Evolutionary conservation across 257 asterid species (phyloP).

Genomic region (Handroanthus guayacan): DNA sequence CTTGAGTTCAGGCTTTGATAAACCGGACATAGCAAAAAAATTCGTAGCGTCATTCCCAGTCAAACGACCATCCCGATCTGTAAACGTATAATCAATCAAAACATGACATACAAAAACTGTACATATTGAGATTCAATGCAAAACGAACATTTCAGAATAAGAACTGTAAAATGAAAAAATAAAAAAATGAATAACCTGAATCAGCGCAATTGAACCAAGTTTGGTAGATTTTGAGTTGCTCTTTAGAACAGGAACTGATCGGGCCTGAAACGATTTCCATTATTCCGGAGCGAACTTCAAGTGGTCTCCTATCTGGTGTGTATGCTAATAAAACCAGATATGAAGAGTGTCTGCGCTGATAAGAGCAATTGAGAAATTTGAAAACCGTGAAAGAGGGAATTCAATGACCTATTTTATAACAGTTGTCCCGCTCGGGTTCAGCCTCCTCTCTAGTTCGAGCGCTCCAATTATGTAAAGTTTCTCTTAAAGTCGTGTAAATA

Average conservation of each 20-base stretch:
- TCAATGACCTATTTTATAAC: constrained; percentile 29
- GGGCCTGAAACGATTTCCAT: constrained; percentile 59
- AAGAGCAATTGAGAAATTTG: constrained; percentile 41
- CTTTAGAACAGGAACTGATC: constrained; percentile 51
- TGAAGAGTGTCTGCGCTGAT: constrained; percentile 7
- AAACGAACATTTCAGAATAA: neutral
- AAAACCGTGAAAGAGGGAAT: constrained; percentile 57
- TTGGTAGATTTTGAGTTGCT: constrained; percentile 65
- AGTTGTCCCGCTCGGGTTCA: constrained; percentile 3
- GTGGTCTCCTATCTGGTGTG: neutral
- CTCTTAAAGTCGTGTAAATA: constrained; percentile 11
- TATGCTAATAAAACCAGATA: constrained; percentile 16
- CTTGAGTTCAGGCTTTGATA: constrained; percentile 75
- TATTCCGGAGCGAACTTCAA: neutral
- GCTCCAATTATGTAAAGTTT: constrained; percentile 36
- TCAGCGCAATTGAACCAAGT: constrained; percentile 80
- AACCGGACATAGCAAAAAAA: constrained; percentile 70
- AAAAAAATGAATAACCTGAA: constrained; percentile 61
- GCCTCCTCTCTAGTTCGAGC: constrained; percentile 28
- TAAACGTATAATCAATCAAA: constrained; percentile 11
- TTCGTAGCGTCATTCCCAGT: constrained; percentile 78
- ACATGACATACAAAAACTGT: neutral
- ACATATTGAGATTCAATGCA: neutral
- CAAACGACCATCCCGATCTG: constrained; percentile 86
- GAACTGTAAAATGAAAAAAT: neutral